These are phyloP conservation scores for Calocera viscosa DNA, from an alignment of 768 basidiomycete genomes.

Conservation along the genomic window DNA sequence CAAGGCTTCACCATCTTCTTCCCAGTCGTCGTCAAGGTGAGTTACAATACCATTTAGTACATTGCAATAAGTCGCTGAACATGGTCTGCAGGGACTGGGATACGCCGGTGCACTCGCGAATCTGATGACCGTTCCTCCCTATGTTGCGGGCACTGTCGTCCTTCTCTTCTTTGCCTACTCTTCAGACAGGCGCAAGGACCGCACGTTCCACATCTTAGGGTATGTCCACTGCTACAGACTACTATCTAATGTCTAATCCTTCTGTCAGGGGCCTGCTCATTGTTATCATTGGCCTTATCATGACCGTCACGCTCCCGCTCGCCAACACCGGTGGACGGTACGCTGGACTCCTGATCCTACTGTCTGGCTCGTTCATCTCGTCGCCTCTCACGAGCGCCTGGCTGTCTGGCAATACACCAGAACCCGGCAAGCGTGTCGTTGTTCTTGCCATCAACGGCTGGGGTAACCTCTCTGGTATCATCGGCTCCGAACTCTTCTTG, in stretches of 20 bases:
- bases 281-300: neutral
- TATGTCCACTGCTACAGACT: neutral
- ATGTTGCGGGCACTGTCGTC: slow-evolving; percentile 16
- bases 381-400: slow-evolving; percentile 6
- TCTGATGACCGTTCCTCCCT: slow-evolving; percentile 16
- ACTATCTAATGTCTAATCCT: neutral
- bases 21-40: neutral
- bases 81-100: neutral
- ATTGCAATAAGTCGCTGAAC: too few species aligned
- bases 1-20: slow-evolving; percentile 4
- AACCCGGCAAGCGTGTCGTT: slow-evolving; percentile 16
- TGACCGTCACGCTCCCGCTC: neutral
- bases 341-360: neutral
- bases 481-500: slow-evolving; percentile 15
- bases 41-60: too few species aligned
- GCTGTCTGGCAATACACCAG: slow-evolving; percentile 15
- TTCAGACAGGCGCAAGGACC: slow-evolving; percentile 25
- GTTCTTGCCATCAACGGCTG: slow-evolving; percentile 16
- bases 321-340: slow-evolving; percentile 2
- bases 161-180: slow-evolving; percentile 25
- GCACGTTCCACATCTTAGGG: slow-evolving; percentile 22
- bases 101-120: neutral
- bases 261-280: neutral
- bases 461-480: slow-evolving; percentile 14
- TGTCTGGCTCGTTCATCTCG: neutral